Conservation (phyloP, 2,329 filamentous ascomycete genomes). For the Talaromyces islandicus region DNA sequence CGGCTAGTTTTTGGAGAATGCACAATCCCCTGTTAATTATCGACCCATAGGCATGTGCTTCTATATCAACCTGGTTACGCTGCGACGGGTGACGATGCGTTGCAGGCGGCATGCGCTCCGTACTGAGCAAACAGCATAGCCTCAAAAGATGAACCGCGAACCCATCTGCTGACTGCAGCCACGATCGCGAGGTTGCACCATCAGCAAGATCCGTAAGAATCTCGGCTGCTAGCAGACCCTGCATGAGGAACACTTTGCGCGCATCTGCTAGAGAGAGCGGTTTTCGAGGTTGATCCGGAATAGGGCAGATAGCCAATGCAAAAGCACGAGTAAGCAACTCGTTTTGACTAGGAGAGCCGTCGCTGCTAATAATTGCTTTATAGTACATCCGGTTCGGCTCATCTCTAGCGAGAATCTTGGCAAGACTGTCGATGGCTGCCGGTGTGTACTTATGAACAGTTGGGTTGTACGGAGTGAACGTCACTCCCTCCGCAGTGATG, state of each 20-base stretch:
- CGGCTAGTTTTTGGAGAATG: conserved; percentile 61
- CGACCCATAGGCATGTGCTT: conserved; percentile 37
- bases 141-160: conserved; percentile 75
- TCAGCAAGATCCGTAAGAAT: conserved; percentile 78
- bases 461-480: conserved; percentile 77
- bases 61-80: conserved; percentile 33
- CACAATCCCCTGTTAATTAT: conserved; percentile 64
- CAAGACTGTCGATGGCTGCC: conserved; percentile 80
- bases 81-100: conserved; percentile 29
- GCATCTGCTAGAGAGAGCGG: conserved; percentile 66
- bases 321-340: conserved; percentile 85
- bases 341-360: conserved; percentile 60
- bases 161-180: conserved; percentile 78
- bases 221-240: conserved; percentile 84
- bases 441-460: conserved; percentile 80
- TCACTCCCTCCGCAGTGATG: conserved; percentile 51
- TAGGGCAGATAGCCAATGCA: conserved; percentile 73
- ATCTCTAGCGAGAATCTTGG: conserved; percentile 85
- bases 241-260: conserved; percentile 84
- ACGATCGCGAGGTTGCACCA: conserved; percentile 64
- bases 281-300: conserved; percentile 65
- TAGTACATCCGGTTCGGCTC: conserved; percentile 87
- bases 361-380: conserved; percentile 71
- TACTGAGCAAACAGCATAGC: conserved; percentile 66
- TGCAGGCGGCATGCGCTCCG: conserved; percentile 48